Conservation (phyloP, 805 yeast genomes). For the Vanderwaltozyma yarrowii region DNA sequence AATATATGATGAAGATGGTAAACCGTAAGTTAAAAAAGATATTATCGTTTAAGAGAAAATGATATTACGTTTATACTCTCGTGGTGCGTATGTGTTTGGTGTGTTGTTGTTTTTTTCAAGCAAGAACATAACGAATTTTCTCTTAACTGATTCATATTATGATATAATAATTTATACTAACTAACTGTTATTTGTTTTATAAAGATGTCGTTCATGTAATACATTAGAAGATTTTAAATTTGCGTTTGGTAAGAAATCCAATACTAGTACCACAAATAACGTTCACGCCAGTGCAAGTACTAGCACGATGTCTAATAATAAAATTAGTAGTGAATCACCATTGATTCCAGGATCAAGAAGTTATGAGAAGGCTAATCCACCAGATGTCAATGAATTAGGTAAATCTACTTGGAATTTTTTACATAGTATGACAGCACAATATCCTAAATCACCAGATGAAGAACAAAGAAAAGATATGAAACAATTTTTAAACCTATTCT, state of each 20-base stretch:
- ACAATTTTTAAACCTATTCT: slow-evolving; percentile 58
- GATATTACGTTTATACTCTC: too few relatives aligned
- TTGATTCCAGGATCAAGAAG: slow-evolving; percentile 19
- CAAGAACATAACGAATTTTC: too few relatives aligned
- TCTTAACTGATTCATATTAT: too few relatives aligned
- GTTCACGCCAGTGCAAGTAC: neutral
- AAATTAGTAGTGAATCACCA: slow-evolving; percentile 1
- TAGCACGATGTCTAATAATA: neutral
- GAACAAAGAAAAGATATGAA: slow-evolving; percentile 62
- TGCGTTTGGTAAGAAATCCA: slow-evolving; percentile 33
- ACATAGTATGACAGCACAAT: slow-evolving; percentile 83
- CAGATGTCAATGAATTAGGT: slow-evolving; percentile 77
- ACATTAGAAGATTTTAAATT: slow-evolving; percentile 67
- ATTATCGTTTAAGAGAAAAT: too few relatives aligned
- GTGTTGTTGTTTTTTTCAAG: too few relatives aligned
- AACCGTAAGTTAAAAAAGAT: slow-evolving; percentile 62
- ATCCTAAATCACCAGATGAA: slow-evolving; percentile 59
- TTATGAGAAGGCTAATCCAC: slow-evolving; percentile 56
- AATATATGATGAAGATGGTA: slow-evolving; percentile 76
- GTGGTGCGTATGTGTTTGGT: too few relatives aligned
- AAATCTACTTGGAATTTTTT: slow-evolving; percentile 85
- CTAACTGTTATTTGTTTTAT: too few relatives aligned
- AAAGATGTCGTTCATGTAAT: slow-evolving; percentile 82
- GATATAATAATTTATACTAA: too few relatives aligned
- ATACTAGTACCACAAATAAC: slow-evolving; percentile 5